phyloP scores from a whole-genome alignment of 2,329 filamentous ascomycete species.

The Cephalotrichum gorgonifer region DNA sequence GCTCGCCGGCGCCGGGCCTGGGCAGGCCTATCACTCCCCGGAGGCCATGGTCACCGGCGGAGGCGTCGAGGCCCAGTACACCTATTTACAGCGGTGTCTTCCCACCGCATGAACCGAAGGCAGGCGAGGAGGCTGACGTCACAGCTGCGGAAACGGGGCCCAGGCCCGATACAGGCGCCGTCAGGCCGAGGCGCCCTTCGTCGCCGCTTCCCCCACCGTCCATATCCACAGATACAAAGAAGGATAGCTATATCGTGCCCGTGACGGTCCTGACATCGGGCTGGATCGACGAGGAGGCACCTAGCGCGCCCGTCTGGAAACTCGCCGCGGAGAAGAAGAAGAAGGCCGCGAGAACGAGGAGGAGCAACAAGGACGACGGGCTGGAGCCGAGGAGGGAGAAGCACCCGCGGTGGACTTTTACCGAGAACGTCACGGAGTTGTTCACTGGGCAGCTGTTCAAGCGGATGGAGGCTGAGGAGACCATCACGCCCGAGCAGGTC shows the following conservation, averaged over 20 bases:
- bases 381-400: not conserved
- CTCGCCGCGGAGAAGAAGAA: not conserved
- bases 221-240: not conserved
- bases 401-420: slow-evolving; percentile 37
- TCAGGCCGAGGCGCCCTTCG: not conserved
- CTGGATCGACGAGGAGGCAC: not conserved
- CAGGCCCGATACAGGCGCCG: not conserved
- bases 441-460: slow-evolving; percentile 44
- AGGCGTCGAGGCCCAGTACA: too few species aligned
- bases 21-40: too few species aligned
- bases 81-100: too few species aligned
- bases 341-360: not conserved
- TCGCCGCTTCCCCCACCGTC: not conserved
- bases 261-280: not conserved
- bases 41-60: too few species aligned
- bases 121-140: too few species aligned
- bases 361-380: not conserved
- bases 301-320: not conserved
- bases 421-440: slow-evolving; percentile 47
- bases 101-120: too few species aligned
- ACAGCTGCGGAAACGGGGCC: too few species aligned
- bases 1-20: too few species aligned
- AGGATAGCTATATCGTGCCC: not conserved
- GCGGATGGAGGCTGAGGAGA: slow-evolving; percentile 47
- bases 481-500: slow-evolving; percentile 42